Evolutionary conservation across 441 rosid genomes (phyloP), one percentile per base, ranked within the genome.

Genomic region (Gossypium trilobum): DNA sequence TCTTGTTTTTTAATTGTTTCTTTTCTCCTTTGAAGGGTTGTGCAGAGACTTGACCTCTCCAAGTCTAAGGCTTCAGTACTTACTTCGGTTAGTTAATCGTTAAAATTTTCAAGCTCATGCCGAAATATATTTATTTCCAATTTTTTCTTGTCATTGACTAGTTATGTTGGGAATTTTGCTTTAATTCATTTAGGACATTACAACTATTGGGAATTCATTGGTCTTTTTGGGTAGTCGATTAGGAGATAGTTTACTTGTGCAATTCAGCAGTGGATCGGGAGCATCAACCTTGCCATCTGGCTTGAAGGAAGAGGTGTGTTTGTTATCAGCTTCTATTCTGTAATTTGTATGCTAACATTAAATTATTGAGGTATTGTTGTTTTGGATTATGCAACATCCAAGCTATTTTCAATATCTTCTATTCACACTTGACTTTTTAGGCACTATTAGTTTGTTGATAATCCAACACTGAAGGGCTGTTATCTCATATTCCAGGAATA

Each of bases 1-100:
- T 55, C 67, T 68, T 75, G 57, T 65, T 52, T 76, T 48, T 78
- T 78, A 74, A 54, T 74, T 61, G 22, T 71, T 74, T 71, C 58
- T 78, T 73, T 79, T 83, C 61, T 78, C 68, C 56, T 76, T 61
- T 89, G 80, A 85, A 95, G 99, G 85, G 89, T 90, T 80, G 94
- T 95, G 78, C 99, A 89, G 86, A 88, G 97, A 78, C 93, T 95
- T 77, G 95, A 93, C 79, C 99, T 95, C 73, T 85, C 97, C 78
- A 93, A 95, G 85, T 91, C 99, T 68, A 95, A 90, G 83, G 98
- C 98, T 80, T 95, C 98, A 60, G 99, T 95, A 56, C 97, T 95
- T 76, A 86, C 95, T 77, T 93, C 98, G 90, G 99, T 95, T 74
- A 85, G 98, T 89, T 70, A 65, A 64, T 65, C 48, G 20, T 42